phyloP scores from a whole-genome alignment of 257 asterid species.

The Pogostemon cablin region DNA sequence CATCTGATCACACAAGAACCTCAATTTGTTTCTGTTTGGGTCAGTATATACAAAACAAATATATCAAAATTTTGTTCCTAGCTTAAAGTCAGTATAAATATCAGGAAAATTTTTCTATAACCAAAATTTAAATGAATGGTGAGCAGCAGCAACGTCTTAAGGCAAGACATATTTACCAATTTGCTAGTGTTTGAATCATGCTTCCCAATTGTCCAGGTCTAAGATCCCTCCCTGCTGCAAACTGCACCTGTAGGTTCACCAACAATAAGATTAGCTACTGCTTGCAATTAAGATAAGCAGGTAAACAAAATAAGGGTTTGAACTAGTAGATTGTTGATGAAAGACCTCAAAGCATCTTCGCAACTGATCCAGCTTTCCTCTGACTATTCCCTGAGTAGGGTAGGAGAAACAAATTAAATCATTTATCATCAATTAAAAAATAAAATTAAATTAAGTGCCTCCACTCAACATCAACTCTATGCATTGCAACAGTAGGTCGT shows the following conservation, averaged over 20 bases:
- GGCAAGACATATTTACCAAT: constrained; percentile 56
- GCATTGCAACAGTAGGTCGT: neutral
- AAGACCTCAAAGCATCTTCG: constrained; percentile 96
- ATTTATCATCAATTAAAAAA: neutral
- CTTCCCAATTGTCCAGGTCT: constrained; percentile 86
- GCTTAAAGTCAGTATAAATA: neutral
- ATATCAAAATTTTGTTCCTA: neutral
- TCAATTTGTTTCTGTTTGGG: constrained; percentile 11
- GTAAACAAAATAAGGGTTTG: neutral
- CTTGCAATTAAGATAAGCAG: constrained; percentile 20
- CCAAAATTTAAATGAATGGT: neutral
- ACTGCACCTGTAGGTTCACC: constrained; percentile 71
- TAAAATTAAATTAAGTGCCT: neutral
- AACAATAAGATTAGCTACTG: constrained; percentile 29
- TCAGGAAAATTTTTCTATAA: neutral
- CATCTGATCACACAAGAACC: constrained; percentile 21
- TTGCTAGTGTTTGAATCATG: constrained; percentile 69
- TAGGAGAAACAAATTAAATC: constrained; percentile 25
- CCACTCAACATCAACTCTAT: neutral
- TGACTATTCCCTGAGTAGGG: constrained; percentile 78
- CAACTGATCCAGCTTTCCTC: constrained; percentile 97
- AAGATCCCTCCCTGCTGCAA: constrained; percentile 99
- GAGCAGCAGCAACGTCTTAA: neutral
- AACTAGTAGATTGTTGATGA: constrained; percentile 33
- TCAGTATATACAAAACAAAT: neutral